Percentiles rank a stretch among this genome's conserved stretches.
phyloP scores from a whole-genome alignment of 1,284 basidiomycete genomes.

The Ganoderma lucidum region DNA sequence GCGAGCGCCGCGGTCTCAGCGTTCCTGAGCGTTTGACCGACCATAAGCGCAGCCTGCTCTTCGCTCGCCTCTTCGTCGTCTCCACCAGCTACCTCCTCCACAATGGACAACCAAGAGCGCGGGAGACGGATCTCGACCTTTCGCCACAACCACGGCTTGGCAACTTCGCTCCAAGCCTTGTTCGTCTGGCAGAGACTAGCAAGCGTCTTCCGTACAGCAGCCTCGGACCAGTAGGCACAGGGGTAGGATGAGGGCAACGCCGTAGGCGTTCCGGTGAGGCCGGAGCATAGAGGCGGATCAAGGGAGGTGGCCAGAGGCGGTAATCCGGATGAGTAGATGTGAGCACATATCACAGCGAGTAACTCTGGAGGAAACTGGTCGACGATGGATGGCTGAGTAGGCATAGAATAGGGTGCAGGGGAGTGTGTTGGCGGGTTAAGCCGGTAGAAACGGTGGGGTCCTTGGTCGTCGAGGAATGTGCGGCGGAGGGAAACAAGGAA shows the following conservation, averaged over 20 bases:
- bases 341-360: constrained; percentile 70
- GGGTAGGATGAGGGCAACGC: constrained; percentile 75
- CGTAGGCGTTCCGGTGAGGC: constrained; percentile 58
- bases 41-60: constrained; percentile 67
- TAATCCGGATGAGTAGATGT: constrained; percentile 68
- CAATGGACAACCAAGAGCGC: constrained; percentile 78
- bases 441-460: background rate
- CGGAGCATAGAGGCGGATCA: constrained; percentile 68
- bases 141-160: constrained; percentile 84
- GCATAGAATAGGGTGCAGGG: constrained; percentile 18
- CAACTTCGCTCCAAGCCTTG: constrained; percentile 77
- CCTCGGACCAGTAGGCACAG: constrained; percentile 71
- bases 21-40: constrained; percentile 67
- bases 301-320: constrained; percentile 64
- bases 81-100: constrained; percentile 78
- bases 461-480: background rate
- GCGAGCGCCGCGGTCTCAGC: constrained; percentile 67
- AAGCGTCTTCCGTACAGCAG: constrained; percentile 66
- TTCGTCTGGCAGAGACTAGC: constrained; percentile 76
- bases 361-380: constrained; percentile 65
- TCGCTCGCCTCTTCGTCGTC: constrained; percentile 55
- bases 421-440: constrained; percentile 2
- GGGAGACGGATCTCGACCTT: constrained; percentile 82
- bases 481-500: constrained; percentile 12
- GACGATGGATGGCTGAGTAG: constrained; percentile 33